Base-by-base conservation (phyloP, 73 alveolate genomes). In the Durusdinium trenchii region DNA sequence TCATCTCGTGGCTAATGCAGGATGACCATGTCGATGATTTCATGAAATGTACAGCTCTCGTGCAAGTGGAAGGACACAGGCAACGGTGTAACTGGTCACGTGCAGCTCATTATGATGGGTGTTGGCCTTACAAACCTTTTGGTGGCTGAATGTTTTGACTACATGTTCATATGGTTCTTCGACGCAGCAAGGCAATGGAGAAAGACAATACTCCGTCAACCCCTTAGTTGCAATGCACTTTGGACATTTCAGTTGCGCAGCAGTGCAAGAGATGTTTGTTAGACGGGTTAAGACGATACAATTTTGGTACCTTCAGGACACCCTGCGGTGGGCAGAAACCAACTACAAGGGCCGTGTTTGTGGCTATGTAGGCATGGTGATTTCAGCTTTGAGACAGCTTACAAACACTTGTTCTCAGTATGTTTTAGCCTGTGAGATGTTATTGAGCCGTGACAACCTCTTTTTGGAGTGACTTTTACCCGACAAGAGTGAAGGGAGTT, bases 21-120 rank as follows among this genome's bases (percentile, higher is more conserved):
- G 97, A 35, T 43, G 0, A 18, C 36, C 18, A 67, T 18, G 43
- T 67, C 32, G n/a, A 32, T 32, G 32, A 1, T 32, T 42, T 9
- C 38, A 16, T 67, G 79, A 28, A 64, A 28, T 67, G 42, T 6
- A 1, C 32, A 60, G 73, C 18, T 23, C 30, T 23, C 1, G 18
- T 1, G 18, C 18, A 60, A 60, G 0, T 85, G 67, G 43, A 6
- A 92, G 90, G 98, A 92, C 98, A 73, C 98, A 4, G 98, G 98
- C 57, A 92, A 93, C 60, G 99, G 99, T 32, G 99, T 93, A 81
- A 93, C 99, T 20, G 99, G 99, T 38, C 79, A 75, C 30, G 99
- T 93, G 82, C 99, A 93, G 99, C 81, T 93, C 93, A 93, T 93
- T 42, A 73, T 93, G 93, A 93, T 93, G 99, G 99, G 98, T 61